Conservation (phyloP, 2,329 filamentous ascomycete species). For the Neophaeococcomyces mojaviensis region DNA sequence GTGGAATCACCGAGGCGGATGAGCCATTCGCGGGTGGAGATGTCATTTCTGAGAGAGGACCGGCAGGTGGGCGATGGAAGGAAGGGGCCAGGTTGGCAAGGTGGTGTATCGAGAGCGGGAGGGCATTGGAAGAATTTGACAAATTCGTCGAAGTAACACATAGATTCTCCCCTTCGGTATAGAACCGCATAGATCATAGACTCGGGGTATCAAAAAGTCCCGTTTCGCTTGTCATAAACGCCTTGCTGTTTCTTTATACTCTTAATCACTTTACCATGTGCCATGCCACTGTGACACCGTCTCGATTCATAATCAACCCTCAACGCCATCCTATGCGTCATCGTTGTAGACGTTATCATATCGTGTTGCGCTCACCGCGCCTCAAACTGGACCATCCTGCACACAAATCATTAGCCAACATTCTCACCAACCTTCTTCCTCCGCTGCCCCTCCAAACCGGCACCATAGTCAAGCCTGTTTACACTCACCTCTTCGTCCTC, state of each 20-base stretch:
- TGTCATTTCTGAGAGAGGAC: slow-evolving; percentile 74
- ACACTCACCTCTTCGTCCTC: slow-evolving; percentile 81
- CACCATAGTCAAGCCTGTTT: too few species aligned
- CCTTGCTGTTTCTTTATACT: too few species aligned
- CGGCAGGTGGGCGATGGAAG: slow-evolving; percentile 86
- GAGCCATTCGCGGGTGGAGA: slow-evolving; percentile 67
- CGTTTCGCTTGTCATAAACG: too few species aligned
- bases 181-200: neutral
- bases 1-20: slow-evolving; percentile 79
- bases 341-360: neutral
- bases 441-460: too few species aligned
- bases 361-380: slow-evolving; percentile 56
- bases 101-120: slow-evolving; percentile 80
- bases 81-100: slow-evolving; percentile 81
- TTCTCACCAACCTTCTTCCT: too few species aligned
- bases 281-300: too few species aligned
- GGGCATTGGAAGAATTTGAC: slow-evolving; percentile 75
- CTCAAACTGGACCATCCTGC: slow-evolving; percentile 97
- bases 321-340: too few species aligned
- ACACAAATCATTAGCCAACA: neutral
- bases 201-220: neutral
- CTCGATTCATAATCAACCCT: too few species aligned
- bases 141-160: slow-evolving; percentile 80
- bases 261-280: too few species aligned
- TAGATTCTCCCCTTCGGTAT: slow-evolving; percentile 13